A percentile compares a stretch with the other conserved stretches of the same genome.
Evolutionary conservation across 1,284 basidiomycete species (phyloP).

Genomic region (Sanguinoderma infundibulare): DNA sequence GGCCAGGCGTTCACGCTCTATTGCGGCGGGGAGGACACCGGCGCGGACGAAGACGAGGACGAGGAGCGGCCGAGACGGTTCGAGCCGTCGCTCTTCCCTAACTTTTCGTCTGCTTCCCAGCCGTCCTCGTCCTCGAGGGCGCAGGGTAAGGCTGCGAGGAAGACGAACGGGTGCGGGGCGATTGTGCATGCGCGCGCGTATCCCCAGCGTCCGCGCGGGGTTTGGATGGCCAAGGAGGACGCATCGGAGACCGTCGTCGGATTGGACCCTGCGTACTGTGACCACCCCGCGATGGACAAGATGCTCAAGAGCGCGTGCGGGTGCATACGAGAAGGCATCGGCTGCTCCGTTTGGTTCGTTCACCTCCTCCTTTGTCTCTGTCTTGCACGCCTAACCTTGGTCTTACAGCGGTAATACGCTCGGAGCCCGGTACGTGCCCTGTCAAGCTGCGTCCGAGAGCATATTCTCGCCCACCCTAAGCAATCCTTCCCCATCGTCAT

Average conservation of each 20-base stretch:
- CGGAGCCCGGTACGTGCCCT: constrained; percentile 64
- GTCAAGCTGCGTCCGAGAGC: constrained; percentile 57
- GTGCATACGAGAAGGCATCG: constrained; percentile 66
- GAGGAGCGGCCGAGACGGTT: constrained; percentile 17
- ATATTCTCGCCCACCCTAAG: constrained; percentile 40
- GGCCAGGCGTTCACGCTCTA: constrained; percentile 47
- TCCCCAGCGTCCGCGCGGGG: constrained; percentile 51
- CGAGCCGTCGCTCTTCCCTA: constrained; percentile 27
- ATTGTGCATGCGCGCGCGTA: constrained; percentile 58
- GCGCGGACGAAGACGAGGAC: constrained; percentile 22
- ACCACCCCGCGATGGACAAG: constrained; percentile 47
- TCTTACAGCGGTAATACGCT: constrained; percentile 59
- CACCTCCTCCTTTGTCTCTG: constrained; percentile 4
- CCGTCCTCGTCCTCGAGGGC: constrained; percentile 42
- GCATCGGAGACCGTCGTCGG: constrained; percentile 54
- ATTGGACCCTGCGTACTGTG: constrained; percentile 60
- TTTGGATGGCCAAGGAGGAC: constrained; percentile 59
- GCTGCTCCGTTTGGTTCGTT: constrained; percentile 63
- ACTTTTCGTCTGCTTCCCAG: constrained; percentile 23
- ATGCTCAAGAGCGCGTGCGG: constrained; percentile 61
- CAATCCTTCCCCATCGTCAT: constrained; percentile 22
- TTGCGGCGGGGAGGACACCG: constrained; percentile 47
- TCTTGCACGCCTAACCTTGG: constrained; percentile 8
- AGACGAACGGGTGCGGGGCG: constrained; percentile 62
- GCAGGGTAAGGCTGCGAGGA: constrained; percentile 22